Base-by-base conservation (phyloP, 495 filamentous ascomycete genomes). In the Lasiosphaeria ovina region DNA sequence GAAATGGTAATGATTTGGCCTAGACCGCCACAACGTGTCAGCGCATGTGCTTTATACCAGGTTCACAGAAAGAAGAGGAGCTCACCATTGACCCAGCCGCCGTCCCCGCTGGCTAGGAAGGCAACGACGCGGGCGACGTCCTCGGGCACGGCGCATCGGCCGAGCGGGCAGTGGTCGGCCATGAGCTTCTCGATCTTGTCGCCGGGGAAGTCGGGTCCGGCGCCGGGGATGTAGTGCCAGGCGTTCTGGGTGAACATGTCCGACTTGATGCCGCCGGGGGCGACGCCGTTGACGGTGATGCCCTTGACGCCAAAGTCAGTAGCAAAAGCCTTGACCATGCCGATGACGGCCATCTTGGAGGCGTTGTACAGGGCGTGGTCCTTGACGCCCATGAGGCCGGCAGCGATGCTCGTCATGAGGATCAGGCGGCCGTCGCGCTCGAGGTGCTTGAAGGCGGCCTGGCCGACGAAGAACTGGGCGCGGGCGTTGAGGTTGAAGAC, bases 401-500 rank as follows among this genome's bases (percentile, higher is more conserved):
- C 83, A 0, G 81, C 78, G 58, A 85, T 83, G 62, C 72, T 77
- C 55, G 75, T 78, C 77, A 83, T 83, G 40, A 89, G 74, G 64
- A 89, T 87, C 38, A 92, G 74, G 10, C 90, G 80, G 38, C 90
- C 90, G 56, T 86, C 83, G 5, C 79, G 73, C 72, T 85, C 78
- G 44, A 90, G 79, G 71, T 91, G 71, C 72, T 88, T 85, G 75
- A 84, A 85, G 55, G 87, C 90, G 35, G 89, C 81, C 75, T 89
- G 88, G 38, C 87, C 89, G 58, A 93, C 90, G 75, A 92, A 91
- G 80, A 92, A 92, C 74, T 93, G 90, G 0, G 84, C 90, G 6
- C 87, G 80, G 4, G 85, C 85, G 75, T 93, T 93, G 58, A 92
- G 75, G 69, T 82, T 81, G 71, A 93, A 91, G 54, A 93, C 85